Percentiles rank a stretch among this genome's conserved stretches.
These are phyloP conservation scores for Tricharina praecox DNA, from an alignment of 495 filamentous ascomycete species.

Conservation along the genomic window DNA sequence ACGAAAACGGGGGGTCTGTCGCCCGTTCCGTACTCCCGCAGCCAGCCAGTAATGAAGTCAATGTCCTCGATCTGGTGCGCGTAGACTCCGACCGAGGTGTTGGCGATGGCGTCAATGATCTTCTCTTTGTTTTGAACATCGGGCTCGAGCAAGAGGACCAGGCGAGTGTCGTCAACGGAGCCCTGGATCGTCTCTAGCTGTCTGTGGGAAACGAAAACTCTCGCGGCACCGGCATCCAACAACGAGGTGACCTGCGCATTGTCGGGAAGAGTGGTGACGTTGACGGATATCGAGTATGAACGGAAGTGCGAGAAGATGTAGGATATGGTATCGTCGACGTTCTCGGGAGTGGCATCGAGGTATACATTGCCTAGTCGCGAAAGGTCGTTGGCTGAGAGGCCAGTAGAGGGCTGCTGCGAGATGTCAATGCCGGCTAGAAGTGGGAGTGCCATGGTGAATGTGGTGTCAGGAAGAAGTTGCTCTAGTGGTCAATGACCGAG, in stretches of 20 bases:
- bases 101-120: conserved; percentile 37
- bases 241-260: conserved; percentile 58
- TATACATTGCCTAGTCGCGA: conserved; percentile 64
- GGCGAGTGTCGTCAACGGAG: conserved; percentile 39
- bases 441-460: conserved; percentile 13
- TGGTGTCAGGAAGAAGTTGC: background rate
- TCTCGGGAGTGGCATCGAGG: conserved; percentile 43
- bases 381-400: conserved; percentile 38
- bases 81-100: conserved; percentile 36
- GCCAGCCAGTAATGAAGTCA: conserved; percentile 29
- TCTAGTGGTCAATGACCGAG: background rate
- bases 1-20: conserved; percentile 32
- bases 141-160: conserved; percentile 35
- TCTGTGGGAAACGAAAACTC: conserved; percentile 60
- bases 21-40: conserved; percentile 31
- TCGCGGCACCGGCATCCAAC: conserved; percentile 72
- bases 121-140: conserved; percentile 33
- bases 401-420: conserved; percentile 22
- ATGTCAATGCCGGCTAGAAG: conserved; percentile 17
- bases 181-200: conserved; percentile 43
- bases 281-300: conserved; percentile 48
- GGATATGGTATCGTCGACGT: conserved; percentile 40
- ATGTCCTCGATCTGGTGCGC: conserved; percentile 29
- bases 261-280: conserved; percentile 52
- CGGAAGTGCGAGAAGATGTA: conserved; percentile 36